Conservation (phyloP, 2,329 filamentous ascomycete genomes). For the Monilinia laxa region DNA sequence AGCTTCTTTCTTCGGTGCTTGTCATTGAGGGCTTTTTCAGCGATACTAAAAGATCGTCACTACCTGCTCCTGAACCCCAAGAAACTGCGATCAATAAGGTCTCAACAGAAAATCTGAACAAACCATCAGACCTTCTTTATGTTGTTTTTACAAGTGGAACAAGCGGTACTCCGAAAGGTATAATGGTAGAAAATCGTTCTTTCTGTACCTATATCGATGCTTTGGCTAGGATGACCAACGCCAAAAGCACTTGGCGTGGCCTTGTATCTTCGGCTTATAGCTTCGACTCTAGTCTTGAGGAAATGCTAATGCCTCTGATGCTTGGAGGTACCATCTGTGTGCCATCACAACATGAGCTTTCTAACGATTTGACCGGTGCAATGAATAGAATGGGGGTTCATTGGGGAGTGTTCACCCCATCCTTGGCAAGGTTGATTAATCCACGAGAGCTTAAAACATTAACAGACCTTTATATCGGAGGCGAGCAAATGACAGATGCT, state of each 20-base stretch:
- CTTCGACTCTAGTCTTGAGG: constrained; percentile 25
- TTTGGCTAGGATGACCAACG: background rate
- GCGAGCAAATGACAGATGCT: background rate
- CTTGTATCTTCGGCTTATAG: constrained; percentile 22
- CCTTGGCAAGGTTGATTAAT: constrained; percentile 8
- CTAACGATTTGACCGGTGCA: constrained; percentile 42
- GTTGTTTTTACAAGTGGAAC: constrained; percentile 33
- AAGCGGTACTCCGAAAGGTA: constrained; percentile 34
- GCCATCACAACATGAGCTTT: constrained; percentile 42
- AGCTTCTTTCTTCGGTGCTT: background rate
- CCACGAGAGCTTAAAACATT: background rate
- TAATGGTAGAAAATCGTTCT: constrained; percentile 13
- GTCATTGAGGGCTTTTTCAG: background rate
- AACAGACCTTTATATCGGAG: background rate
- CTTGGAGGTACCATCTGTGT: constrained; percentile 44
- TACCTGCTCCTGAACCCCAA: background rate
- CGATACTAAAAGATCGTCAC: background rate
- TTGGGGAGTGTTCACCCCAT: constrained; percentile 32
- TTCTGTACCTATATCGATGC: constrained; percentile 20
- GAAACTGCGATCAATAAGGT: background rate
- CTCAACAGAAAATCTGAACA: background rate
- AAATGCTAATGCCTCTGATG: constrained; percentile 31
- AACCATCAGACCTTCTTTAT: constrained; percentile 19
- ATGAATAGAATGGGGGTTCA: constrained; percentile 30
- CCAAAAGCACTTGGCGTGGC: constrained; percentile 12